Evolutionary conservation across 352 stramenopile species (phyloP).

Genomic region (Globisporangium parvum): DNA sequence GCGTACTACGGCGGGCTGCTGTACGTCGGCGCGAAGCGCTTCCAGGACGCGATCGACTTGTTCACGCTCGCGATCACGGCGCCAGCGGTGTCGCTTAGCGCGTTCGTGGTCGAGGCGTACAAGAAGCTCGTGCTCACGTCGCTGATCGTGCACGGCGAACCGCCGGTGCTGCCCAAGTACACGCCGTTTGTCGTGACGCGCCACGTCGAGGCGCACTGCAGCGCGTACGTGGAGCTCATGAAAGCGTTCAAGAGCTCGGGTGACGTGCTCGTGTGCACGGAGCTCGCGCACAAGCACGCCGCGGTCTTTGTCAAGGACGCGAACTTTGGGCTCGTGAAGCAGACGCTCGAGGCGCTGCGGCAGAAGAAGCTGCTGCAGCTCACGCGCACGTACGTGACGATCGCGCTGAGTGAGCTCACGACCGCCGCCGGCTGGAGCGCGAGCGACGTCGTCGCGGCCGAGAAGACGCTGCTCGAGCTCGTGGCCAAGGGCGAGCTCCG

Average conservation of each 20-base stretch:
- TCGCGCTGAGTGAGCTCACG: conserved; percentile 58
- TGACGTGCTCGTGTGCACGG: conserved; percentile 22
- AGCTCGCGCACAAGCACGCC: conserved; percentile 35
- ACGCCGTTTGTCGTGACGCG: conserved; percentile 70
- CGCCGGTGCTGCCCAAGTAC: conserved; percentile 66
- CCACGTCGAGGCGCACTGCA: conserved; percentile 62
- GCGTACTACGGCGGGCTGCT: conserved; percentile 80
- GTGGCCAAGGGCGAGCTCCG: conserved; percentile 49
- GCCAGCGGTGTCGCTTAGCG: conserved; percentile 63
- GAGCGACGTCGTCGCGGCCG: conserved; percentile 20
- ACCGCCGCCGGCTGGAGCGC: conserved; percentile 38
- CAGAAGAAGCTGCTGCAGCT: conserved; percentile 68
- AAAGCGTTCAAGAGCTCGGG: conserved; percentile 48
- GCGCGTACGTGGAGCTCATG: conserved; percentile 45
- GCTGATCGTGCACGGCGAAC: conserved; percentile 52
- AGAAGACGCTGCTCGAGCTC: conserved; percentile 61
- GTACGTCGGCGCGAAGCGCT: conserved; percentile 71
- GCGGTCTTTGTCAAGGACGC: conserved; percentile 47
- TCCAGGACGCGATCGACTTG: conserved; percentile 64
- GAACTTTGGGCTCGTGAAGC: conserved; percentile 78
- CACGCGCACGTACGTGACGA: conserved; percentile 73
- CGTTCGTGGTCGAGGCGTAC: conserved; percentile 77
- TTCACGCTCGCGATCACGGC: conserved; percentile 70
- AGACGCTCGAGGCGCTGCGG: conserved; percentile 60
- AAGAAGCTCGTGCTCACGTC: conserved; percentile 76